Percentiles rank a stretch among this genome's conserved stretches.
These are phyloP conservation scores for Cucurbita maxima DNA, from an alignment of 306 rosid species.

Conservation along the genomic window DNA sequence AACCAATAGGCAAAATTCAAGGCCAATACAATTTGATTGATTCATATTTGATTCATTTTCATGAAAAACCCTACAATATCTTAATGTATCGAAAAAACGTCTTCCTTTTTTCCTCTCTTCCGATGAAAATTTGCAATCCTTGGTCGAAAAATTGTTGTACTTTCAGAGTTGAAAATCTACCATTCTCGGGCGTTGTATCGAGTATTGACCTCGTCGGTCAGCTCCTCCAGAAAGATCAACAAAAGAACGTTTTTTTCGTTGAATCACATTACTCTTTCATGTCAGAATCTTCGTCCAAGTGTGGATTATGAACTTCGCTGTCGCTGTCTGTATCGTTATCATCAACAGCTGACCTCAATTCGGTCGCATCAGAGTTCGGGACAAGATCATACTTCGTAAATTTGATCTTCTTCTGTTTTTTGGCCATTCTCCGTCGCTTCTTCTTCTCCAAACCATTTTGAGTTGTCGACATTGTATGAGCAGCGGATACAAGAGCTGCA, in stretches of 20 bases:
- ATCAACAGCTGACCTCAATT: slow-evolving; percentile 12
- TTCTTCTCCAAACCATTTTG: slow-evolving; percentile 35
- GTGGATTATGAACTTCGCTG: slow-evolving; percentile 52
- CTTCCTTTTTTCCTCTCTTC: no score
- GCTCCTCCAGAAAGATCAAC: neutral
- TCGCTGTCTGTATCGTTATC: slow-evolving; percentile 26
- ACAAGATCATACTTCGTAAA: slow-evolving; percentile 33
- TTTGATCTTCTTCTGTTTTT: slow-evolving; percentile 26
- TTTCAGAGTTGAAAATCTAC: neutral
- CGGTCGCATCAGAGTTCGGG: slow-evolving; percentile 11
- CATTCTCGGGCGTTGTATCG: neutral
- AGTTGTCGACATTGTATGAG: slow-evolving; percentile 25
- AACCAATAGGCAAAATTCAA: neutral
- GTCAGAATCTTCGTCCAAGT: slow-evolving; percentile 30
- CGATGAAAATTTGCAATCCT: neutral
- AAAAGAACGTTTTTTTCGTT: neutral
- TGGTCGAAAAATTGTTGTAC: neutral
- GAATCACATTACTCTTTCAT: neutral
- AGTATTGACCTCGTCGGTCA: neutral
- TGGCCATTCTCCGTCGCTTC: slow-evolving; percentile 8
- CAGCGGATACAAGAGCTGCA: slow-evolving; percentile 42
- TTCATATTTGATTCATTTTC: neutral
- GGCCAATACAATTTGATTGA: no score
- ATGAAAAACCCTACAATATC: neutral
- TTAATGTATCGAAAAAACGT: neutral